Conservation (phyloP, 2,329 filamentous ascomycete species). For the Ophiostoma quercus region DNA sequence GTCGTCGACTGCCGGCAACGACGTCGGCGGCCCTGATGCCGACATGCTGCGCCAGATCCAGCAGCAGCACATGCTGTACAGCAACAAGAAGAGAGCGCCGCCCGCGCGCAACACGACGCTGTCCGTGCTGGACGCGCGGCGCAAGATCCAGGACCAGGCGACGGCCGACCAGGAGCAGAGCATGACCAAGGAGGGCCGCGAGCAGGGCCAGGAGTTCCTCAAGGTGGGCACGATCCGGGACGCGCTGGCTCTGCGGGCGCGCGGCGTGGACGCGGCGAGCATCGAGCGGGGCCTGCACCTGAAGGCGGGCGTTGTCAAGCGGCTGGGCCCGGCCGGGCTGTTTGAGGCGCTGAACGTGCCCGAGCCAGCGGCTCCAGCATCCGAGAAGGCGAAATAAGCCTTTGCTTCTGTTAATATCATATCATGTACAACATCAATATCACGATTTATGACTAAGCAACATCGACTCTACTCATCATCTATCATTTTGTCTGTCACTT, state of each 20-base stretch:
- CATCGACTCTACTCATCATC: background rate
- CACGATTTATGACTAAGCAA: constrained; percentile 5
- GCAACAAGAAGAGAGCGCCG: constrained; percentile 27
- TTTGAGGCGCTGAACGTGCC: constrained; percentile 35
- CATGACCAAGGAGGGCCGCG: background rate
- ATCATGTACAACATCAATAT: constrained; percentile 2
- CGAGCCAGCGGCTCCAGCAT: background rate
- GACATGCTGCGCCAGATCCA: constrained; percentile 26
- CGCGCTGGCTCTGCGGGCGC: constrained; percentile 41
- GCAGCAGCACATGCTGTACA: constrained; percentile 19
- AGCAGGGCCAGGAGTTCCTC: constrained; percentile 41
- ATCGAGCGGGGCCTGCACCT: constrained; percentile 47
- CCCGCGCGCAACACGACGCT: constrained; percentile 43
- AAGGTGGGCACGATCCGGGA: constrained; percentile 46
- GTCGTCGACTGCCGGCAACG: constrained; percentile 42
- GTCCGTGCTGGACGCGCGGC: constrained; percentile 46
- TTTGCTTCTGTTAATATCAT: no score
- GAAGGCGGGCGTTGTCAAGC: constrained; percentile 42
- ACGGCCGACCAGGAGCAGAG: constrained; percentile 36
- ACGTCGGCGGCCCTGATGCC: constrained; percentile 20
- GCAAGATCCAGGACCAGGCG: constrained; percentile 41
- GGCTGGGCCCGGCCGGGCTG: constrained; percentile 41
- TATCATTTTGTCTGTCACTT: background rate
- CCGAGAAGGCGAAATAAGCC: background rate
- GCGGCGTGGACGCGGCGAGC: constrained; percentile 36